phyloP scores from a whole-genome alignment of 164 flowering plant species.

The Vitis rupestris region DNA sequence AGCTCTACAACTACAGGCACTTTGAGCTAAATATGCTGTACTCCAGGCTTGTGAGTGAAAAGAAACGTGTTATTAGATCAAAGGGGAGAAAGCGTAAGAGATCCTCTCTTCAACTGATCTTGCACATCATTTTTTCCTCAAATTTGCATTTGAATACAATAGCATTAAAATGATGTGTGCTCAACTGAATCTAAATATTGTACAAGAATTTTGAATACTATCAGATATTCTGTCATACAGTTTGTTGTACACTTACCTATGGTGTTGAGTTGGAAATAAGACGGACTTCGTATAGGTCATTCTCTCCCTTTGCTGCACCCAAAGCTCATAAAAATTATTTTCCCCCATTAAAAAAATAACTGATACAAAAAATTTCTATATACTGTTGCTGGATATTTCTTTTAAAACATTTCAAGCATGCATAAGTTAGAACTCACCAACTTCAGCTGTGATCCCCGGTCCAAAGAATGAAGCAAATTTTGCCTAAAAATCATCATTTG shows the following conservation, averaged over 20 bases:
- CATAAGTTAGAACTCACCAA: conserved; percentile 52
- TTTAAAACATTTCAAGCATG: neutral
- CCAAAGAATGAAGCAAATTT: conserved; percentile 96
- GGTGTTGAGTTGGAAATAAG: conserved; percentile 62
- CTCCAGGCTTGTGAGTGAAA: too few species aligned
- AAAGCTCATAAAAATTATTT: conserved; percentile 2
- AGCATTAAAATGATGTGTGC: neutral
- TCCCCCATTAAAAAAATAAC: neutral
- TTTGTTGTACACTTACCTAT: conserved; percentile 9
- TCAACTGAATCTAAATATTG: conserved; percentile 7
- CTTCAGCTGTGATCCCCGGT: conserved; percentile 86
- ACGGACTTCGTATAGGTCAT: conserved; percentile 65
- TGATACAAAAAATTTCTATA: neutral
- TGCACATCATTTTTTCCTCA: neutral
- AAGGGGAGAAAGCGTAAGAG: too few species aligned
- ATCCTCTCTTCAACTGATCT: neutral
- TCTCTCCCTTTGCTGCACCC: conserved; percentile 67
- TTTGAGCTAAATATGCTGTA: too few species aligned
- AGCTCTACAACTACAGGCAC: too few species aligned
- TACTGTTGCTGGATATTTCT: too few species aligned
- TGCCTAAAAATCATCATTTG: conserved; percentile 40
- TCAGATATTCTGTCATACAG: neutral
- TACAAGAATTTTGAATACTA: conserved; percentile 14
- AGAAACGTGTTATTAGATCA: too few species aligned
- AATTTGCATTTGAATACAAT: conserved; percentile 3